Percentiles rank a stretch among this genome's conserved stretches.
Conservation (phyloP, 352 stramenopile species). For the Globisporangium radiosum region DNA sequence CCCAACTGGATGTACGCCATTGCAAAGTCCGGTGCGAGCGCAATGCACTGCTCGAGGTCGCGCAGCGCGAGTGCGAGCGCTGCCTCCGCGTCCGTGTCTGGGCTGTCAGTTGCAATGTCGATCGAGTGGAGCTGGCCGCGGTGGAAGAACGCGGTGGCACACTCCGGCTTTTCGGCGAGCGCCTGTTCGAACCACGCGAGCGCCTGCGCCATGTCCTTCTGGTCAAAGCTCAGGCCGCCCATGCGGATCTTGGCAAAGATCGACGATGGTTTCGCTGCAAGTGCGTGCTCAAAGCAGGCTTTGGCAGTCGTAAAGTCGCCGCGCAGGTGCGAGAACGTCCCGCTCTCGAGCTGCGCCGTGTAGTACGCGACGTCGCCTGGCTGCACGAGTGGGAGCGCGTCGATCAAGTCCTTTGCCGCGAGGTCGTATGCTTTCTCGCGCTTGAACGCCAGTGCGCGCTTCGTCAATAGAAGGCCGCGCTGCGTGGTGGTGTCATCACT, state of each 20-base stretch:
- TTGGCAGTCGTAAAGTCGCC: slow-evolving; percentile 65
- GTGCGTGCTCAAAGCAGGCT: slow-evolving; percentile 59
- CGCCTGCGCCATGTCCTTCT: slow-evolving; percentile 69
- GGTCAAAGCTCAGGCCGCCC: slow-evolving; percentile 75
- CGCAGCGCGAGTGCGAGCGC: slow-evolving; percentile 47
- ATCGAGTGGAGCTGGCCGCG: slow-evolving; percentile 78
- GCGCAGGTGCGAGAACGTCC: slow-evolving; percentile 69
- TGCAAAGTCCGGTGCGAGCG: slow-evolving; percentile 60
- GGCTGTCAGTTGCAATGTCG: slow-evolving; percentile 48
- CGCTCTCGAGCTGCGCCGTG: slow-evolving; percentile 71
- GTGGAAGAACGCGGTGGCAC: slow-evolving; percentile 77
- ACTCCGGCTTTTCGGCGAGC: slow-evolving; percentile 52
- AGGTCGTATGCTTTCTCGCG: slow-evolving; percentile 61
- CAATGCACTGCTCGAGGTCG: slow-evolving; percentile 70
- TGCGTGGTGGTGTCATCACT: slow-evolving; percentile 21
- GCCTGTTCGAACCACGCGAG: slow-evolving; percentile 75
- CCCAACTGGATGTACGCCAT: slow-evolving; percentile 83
- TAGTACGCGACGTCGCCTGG: slow-evolving; percentile 52
- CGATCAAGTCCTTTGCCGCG: slow-evolving; percentile 52
- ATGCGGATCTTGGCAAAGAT: slow-evolving; percentile 81
- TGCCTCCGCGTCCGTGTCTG: slow-evolving; percentile 35
- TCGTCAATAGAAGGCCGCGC: slow-evolving; percentile 49
- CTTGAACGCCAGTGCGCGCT: slow-evolving; percentile 58
- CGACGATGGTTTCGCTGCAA: slow-evolving; percentile 57
- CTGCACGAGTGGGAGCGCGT: slow-evolving; percentile 39